Percentiles rank a stretch among this genome's conserved stretches.
Evolutionary conservation across 2,329 filamentous ascomycete species (phyloP).

Genomic region (Alternaria sp.): DNA sequence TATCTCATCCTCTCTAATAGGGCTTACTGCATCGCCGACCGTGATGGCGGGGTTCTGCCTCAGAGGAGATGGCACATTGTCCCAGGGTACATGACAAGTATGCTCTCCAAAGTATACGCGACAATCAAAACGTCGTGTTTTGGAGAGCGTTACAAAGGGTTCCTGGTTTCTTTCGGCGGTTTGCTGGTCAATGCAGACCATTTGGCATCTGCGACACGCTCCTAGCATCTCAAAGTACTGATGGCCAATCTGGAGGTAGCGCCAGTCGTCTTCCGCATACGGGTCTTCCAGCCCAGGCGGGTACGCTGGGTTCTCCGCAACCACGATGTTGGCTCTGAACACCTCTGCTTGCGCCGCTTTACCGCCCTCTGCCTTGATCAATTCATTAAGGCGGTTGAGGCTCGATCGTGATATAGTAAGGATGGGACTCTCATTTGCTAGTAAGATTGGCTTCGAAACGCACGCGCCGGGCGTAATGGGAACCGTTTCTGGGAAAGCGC

Average conservation of each 20-base stretch:
- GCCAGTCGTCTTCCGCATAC: slow-evolving; percentile 85
- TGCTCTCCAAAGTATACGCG: slow-evolving; percentile 92
- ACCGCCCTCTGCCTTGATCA: slow-evolving; percentile 69
- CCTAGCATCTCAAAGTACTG: slow-evolving; percentile 76
- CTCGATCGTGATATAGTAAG: slow-evolving; percentile 82
- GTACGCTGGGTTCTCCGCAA: slow-evolving; percentile 59
- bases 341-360: slow-evolving; percentile 72
- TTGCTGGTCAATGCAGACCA: slow-evolving; percentile 91
- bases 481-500: slow-evolving; percentile 59
- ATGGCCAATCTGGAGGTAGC: slow-evolving; percentile 67
- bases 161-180: slow-evolving; percentile 80
- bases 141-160: slow-evolving; percentile 85
- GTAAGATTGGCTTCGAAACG: slow-evolving; percentile 67
- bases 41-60: slow-evolving; percentile 47
- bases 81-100: slow-evolving; percentile 52
- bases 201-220: slow-evolving; percentile 87
- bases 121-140: slow-evolving; percentile 81
- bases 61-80: slow-evolving; percentile 24
- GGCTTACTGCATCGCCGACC: slow-evolving; percentile 45
- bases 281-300: slow-evolving; percentile 59
- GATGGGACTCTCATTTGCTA: slow-evolving; percentile 95
- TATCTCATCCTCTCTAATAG: slow-evolving; percentile 40
- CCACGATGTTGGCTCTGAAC: slow-evolving; percentile 88
- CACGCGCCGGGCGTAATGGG: slow-evolving; percentile 57
- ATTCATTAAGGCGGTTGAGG: slow-evolving; percentile 75